Conservation (phyloP, 106 monocot genomes). For the Xerophyta viscosa region DNA sequence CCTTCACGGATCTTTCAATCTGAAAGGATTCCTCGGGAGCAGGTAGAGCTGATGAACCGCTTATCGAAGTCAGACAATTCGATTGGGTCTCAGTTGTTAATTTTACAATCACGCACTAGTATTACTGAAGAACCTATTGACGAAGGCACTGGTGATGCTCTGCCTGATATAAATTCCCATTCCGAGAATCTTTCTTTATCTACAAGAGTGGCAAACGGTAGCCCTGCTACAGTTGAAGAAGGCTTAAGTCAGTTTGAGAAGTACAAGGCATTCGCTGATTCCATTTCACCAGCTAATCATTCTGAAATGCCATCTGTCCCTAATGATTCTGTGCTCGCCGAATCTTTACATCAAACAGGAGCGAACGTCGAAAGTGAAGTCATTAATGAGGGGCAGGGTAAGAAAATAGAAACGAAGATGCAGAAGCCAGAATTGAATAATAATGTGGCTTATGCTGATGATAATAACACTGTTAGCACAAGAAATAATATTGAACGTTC, state of each 20-base stretch:
- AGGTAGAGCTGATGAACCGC: slow-evolving; percentile 53
- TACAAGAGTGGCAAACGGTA: too few relatives aligned
- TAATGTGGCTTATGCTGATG: slow-evolving; percentile 3
- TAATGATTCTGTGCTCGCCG: too few relatives aligned
- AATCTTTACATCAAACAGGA: too few relatives aligned
- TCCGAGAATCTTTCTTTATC: slow-evolving; percentile 19
- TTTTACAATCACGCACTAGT: slow-evolving; percentile 45
- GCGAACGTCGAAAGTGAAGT: too few relatives aligned
- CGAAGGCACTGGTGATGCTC: slow-evolving; percentile 46
- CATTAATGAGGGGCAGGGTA: slow-evolving; percentile 5
- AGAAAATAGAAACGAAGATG: slow-evolving; percentile 11
- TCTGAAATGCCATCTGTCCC: slow-evolving; percentile 9
- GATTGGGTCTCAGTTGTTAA: slow-evolving; percentile 56
- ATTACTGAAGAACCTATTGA: slow-evolving; percentile 40
- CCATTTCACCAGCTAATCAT: slow-evolving; percentile 18
- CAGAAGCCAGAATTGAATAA: slow-evolving; percentile 25
- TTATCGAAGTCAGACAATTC: slow-evolving; percentile 89
- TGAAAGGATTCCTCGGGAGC: slow-evolving; percentile 80
- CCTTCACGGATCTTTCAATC: slow-evolving; percentile 65
- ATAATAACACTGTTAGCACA: slow-evolving; percentile 8
- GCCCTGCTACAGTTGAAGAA: too few relatives aligned
- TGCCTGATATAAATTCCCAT: slow-evolving; percentile 45
- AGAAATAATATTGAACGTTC: slow-evolving; percentile 17
- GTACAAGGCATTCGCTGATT: too few relatives aligned
- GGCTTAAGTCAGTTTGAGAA: too few relatives aligned